Evolutionary conservation across 345 rosid species (phyloP).

Genomic region (Salix viminalis): DNA sequence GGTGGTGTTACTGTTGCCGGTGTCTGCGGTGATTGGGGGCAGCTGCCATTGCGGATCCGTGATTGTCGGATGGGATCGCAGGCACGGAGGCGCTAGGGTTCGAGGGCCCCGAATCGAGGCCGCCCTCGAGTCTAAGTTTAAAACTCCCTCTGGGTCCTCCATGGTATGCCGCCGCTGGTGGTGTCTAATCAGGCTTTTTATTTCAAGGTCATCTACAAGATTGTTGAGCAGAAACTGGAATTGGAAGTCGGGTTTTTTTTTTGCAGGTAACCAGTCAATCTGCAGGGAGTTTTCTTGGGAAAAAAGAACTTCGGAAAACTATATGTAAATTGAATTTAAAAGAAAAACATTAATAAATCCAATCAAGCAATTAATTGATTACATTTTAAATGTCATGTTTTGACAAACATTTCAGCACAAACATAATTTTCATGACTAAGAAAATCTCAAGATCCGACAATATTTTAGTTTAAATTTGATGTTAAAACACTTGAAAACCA

Average conservation of each 20-base stretch:
- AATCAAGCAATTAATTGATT: too few relatives aligned
- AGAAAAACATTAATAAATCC: too few relatives aligned
- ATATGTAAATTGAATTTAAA: too few relatives aligned
- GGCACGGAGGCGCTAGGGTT: constrained; percentile 56
- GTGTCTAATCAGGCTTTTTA: not conserved
- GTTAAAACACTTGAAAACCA: too few relatives aligned
- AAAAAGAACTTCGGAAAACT: too few relatives aligned
- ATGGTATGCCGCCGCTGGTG: not conserved
- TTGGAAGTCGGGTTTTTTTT: not conserved
- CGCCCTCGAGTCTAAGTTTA: constrained; percentile 96
- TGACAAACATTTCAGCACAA: too few relatives aligned
- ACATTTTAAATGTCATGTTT: too few relatives aligned
- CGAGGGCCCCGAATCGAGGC: constrained; percentile 65
- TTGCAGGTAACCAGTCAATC: not conserved
- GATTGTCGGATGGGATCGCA: constrained; percentile 41
- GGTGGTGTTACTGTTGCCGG: constrained; percentile 1
- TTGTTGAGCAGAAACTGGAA: not conserved
- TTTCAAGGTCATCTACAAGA: not conserved
- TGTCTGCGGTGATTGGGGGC: constrained; percentile 19
- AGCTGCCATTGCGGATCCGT: constrained; percentile 9
- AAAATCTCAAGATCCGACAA: too few relatives aligned
- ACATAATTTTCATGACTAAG: too few relatives aligned
- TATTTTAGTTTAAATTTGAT: too few relatives aligned
- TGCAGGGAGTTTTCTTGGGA: too few relatives aligned
- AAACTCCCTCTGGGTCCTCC: constrained; percentile 56